Percentiles rank a stretch among this genome's conserved stretches.
phyloP scores from a whole-genome alignment of 1,139 yeast species.

The Suhomyces maxii region DNA sequence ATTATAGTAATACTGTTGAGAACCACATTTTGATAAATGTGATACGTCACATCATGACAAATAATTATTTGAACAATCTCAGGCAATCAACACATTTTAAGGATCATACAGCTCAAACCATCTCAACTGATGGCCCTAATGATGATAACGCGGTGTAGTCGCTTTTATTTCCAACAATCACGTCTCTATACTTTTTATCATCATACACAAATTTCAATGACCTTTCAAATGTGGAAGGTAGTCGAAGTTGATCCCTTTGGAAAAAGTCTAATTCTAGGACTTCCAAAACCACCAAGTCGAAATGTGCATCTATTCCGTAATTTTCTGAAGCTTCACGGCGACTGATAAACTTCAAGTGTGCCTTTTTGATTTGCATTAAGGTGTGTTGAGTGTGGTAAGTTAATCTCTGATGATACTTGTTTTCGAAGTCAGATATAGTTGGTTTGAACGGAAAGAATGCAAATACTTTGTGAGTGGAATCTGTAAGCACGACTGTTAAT shows the following conservation, averaged over 20 bases:
- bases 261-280: slow-evolving; percentile 28
- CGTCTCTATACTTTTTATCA: slow-evolving; percentile 3
- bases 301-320: neutral
- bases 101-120: too few relatives aligned
- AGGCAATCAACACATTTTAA: too few relatives aligned
- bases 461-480: slow-evolving; percentile 30
- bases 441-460: slow-evolving; percentile 30
- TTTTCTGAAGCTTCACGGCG: slow-evolving; percentile 1
- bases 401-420: slow-evolving; percentile 29
- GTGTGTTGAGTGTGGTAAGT: slow-evolving; percentile 30
- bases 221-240: slow-evolving; percentile 20
- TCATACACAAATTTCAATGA: slow-evolving; percentile 24
- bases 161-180: too few relatives aligned
- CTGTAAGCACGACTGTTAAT: slow-evolving; percentile 33
- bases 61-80: too few relatives aligned
- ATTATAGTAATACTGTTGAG: too few relatives aligned
- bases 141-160: too few relatives aligned
- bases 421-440: slow-evolving; percentile 33
- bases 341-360: slow-evolving; percentile 25
- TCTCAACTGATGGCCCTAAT: too few relatives aligned
- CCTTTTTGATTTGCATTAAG: slow-evolving; percentile 26
- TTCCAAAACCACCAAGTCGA: slow-evolving; percentile 26
- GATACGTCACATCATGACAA: too few relatives aligned
- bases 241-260: slow-evolving; percentile 28
- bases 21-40: too few relatives aligned